Base-by-base conservation (phyloP, 768 basidiomycete genomes). In the Boletus bicolor region DNA sequence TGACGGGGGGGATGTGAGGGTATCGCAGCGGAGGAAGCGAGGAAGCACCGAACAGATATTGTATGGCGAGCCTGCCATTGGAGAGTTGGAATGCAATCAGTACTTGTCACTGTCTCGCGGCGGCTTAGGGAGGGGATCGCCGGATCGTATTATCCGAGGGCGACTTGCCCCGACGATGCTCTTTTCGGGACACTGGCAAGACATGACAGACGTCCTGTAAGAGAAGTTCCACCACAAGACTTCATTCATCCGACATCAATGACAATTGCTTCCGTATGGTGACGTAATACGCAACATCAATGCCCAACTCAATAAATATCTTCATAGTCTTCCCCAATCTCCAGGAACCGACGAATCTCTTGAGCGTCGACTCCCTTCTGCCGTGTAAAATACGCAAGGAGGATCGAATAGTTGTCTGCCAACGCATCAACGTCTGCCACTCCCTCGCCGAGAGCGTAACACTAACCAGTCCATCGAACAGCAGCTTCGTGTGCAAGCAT, bases 381-480 rank as follows among this genome's bases (percentile, higher is more conserved):
- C 41, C 86, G 76, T 34, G 80, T 83, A 65, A 90, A 87, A 65
- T 91, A 67, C 35, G 80, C 78, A 47, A 89, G 69, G 34, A 89
- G 74, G 46, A 84, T 78, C 39, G 80, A 73, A 68, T 87, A 90
- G 62, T 91, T 89, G 60, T 91, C 89, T 89, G 62, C 35, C 7
- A 39, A 21, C 34, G 1, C 5, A 15, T 68, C 50, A 55, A 44
- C 44, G 1, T 24, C 44, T 19, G 28, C 51, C 37, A 21, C 42
- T 30, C 39, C 24, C 14, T 11, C n/a, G 32, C n/a, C 6, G 24
- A n/a, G 32, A 35, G 3, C 36, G 4, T 30, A 43, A 24, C 35
- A 72, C 84, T 54, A 60, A 95, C 94, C 94, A 36, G 94, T 98
- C 90, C 93, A 94, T 14, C 91, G 84, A 24, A 86, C 68, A 12